Evolutionary conservation across 2,329 filamentous ascomycete genomes (phyloP), one percentile per base, ranked within the genome.

Genomic region (Fusarium buharicum): DNA sequence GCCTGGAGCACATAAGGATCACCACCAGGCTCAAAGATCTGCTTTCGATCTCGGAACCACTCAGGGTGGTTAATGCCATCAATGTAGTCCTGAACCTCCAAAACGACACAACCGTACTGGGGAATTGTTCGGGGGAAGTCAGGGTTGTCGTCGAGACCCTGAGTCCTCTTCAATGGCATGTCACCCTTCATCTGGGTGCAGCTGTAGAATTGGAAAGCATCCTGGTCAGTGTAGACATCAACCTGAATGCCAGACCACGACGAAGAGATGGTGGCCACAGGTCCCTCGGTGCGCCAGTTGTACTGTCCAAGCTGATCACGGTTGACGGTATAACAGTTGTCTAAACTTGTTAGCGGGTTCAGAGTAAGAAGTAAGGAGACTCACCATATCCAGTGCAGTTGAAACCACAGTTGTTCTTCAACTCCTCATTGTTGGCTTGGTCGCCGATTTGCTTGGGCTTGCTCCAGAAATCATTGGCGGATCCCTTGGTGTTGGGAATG

Each of bases 1-100:
- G 86, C 86, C 75, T 86, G 80, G 62, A 89, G 76, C n/a, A 86
- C 81, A 70, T 86, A 89, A 4, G 85, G 84, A 59, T 83, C 82
- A 50, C 79, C 85, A 9, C 82, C 85, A 1, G 87, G 87, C 27
- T 76, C 81, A 68, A 78, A 89, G 57, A 90, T 78, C 71, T 89
- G 86, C 77, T 83, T 87, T 50, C 71, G 72, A 41, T 81, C 77
- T 51, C 93, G 85, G 56, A 87, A 87, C 94, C 94, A 97, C 76
- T 92, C 86, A 0, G 93, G 93, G 69, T 96, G 86, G 78, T 97
- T 97, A 78, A 98, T 95, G 22, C 84, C 93, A 73, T 96, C 93
- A 72, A 97, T 96, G 86, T 88, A 97, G 75, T 95, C 93, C 81
- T 97, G 86, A 12, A 95, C 91, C 79, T 97, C 94, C 76, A 97